Evolutionary conservation across 192 early-diverging fungal genomes (phyloP).

Genomic region (Rhizophagus sp.): DNA sequence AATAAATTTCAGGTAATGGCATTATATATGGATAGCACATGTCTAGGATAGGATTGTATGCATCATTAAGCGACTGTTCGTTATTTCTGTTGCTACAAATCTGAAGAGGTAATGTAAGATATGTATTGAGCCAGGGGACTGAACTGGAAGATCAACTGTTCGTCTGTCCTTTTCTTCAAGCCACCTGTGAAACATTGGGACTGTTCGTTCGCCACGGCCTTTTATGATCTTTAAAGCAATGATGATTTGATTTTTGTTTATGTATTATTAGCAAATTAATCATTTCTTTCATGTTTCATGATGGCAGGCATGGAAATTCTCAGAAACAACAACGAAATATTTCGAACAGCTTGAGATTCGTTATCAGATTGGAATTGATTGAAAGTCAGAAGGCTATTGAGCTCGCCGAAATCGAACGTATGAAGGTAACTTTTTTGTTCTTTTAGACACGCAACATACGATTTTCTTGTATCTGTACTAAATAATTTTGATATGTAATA

Average conservation of each 20-base stretch:
- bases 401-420: neutral
- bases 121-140: conserved; percentile 28
- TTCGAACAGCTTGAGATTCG: neutral
- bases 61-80: conserved; percentile 21
- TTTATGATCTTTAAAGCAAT: conserved; percentile 6
- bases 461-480: neutral
- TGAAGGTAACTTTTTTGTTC: conserved; percentile 12
- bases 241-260: neutral
- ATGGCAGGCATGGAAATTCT: conserved; percentile 23
- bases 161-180: conserved; percentile 25
- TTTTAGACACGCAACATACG: neutral
- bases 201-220: conserved; percentile 27
- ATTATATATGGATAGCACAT: neutral
- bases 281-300: conserved; percentile 12
- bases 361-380: neutral
- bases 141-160: conserved; percentile 32
- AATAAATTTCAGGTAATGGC: neutral
- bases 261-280: neutral
- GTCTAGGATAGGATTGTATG: conserved; percentile 29
- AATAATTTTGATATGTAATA: neutral
- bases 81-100: conserved; percentile 24
- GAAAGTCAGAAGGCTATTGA: conserved; percentile 20
- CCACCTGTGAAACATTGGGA: conserved; percentile 26
- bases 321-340: conserved; percentile 13
- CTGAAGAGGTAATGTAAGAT: conserved; percentile 25